These are phyloP conservation scores for Pyrenophora graminea DNA, from an alignment of 2,329 filamentous ascomycete species.

Conservation along the genomic window DNA sequence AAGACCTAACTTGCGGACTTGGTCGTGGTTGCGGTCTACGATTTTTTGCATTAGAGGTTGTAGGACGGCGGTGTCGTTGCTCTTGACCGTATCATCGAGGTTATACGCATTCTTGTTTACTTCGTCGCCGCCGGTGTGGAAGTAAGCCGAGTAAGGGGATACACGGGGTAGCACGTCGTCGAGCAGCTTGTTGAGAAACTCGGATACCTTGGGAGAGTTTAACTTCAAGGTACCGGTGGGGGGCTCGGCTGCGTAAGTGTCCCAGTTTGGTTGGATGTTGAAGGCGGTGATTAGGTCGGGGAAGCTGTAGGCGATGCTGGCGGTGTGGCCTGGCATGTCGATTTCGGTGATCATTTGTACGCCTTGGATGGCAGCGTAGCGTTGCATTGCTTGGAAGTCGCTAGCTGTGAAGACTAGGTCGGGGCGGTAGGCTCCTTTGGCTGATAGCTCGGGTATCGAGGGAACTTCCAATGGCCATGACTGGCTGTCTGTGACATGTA, in stretches of 20 bases:
- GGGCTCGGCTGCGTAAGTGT: slow-evolving; percentile 58
- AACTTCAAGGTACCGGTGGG: slow-evolving; percentile 71
- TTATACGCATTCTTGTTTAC: slow-evolving; percentile 76
- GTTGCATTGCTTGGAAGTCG: slow-evolving; percentile 69
- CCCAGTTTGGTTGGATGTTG: slow-evolving; percentile 59
- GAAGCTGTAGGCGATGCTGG: slow-evolving; percentile 66
- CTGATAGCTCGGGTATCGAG: slow-evolving; percentile 70
- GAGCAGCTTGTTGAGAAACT: slow-evolving; percentile 73
- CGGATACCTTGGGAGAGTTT: slow-evolving; percentile 70
- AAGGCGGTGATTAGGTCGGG: slow-evolving; percentile 73
- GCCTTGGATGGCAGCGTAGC: slow-evolving; percentile 70
- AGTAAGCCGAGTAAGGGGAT: slow-evolving; percentile 69
- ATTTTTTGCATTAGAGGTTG: slow-evolving; percentile 78
- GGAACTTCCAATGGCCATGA: slow-evolving; percentile 85
- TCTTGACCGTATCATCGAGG: slow-evolving; percentile 70
- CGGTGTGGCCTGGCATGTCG: slow-evolving; percentile 80
- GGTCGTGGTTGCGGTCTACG: slow-evolving; percentile 69
- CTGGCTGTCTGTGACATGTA: slow-evolving; percentile 82
- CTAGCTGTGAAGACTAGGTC: slow-evolving; percentile 68
- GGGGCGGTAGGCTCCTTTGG: slow-evolving; percentile 72
- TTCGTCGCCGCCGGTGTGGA: slow-evolving; percentile 88
- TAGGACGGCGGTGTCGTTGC: slow-evolving; percentile 67
- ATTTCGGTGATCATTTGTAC: slow-evolving; percentile 76
- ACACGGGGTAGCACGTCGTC: slow-evolving; percentile 70
- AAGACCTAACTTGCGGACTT: slow-evolving; percentile 66